A percentile compares a stretch with the other conserved stretches of the same genome.
Conservation (phyloP, 257 asterid species). For the Rubia yunnanensis region DNA sequence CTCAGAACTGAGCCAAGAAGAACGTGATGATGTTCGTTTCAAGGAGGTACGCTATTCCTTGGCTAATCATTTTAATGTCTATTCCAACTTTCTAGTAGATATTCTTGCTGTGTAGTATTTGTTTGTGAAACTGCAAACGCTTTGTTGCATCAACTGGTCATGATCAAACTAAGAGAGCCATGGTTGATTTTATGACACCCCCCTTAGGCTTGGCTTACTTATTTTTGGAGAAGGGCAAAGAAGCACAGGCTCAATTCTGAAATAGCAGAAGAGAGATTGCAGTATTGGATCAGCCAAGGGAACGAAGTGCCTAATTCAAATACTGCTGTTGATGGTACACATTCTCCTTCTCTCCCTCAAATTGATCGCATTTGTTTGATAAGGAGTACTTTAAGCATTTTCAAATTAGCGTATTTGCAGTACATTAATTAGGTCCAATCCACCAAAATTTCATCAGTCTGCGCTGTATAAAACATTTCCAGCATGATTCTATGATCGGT, state of each 20-base stretch:
- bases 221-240: constrained; percentile 82
- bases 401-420: no score
- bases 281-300: constrained; percentile 65
- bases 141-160: background rate
- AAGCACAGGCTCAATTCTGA: constrained; percentile 60
- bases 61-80: background rate
- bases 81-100: background rate
- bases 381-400: no score
- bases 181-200: background rate
- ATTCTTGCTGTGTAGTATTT: background rate
- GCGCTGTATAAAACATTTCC: no score
- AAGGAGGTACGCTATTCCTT: constrained; percentile 42
- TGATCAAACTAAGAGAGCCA: background rate
- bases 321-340: constrained; percentile 75
- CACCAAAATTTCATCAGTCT: no score
- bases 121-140: background rate
- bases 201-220: constrained; percentile 72
- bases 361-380: background rate
- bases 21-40: constrained; percentile 59
- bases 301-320: constrained; percentile 43
- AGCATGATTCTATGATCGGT: no score
- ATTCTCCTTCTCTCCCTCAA: background rate
- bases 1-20: constrained; percentile 72
- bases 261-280: constrained; percentile 70
- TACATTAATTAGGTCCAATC: no score